phyloP scores from a whole-genome alignment of 1,284 basidiomycete genomes.

The Testicularia cyperi region DNA sequence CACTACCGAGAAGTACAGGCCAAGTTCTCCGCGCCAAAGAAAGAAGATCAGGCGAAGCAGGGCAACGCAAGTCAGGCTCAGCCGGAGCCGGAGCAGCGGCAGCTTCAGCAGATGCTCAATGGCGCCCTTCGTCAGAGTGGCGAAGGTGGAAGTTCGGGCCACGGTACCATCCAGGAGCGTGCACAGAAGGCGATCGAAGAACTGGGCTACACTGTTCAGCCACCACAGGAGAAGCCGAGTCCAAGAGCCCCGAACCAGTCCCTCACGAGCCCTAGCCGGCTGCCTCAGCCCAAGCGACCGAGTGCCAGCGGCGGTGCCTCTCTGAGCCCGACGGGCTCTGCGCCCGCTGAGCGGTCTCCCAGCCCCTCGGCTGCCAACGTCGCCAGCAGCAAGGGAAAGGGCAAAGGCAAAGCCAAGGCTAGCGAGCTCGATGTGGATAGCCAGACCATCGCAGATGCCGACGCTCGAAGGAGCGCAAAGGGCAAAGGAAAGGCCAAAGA shows the following conservation, averaged over 20 bases:
- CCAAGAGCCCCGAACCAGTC: background rate
- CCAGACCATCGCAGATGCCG: too few relatives aligned
- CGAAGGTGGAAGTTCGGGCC: background rate
- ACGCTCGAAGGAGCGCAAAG: too few relatives aligned
- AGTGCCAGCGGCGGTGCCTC: too few relatives aligned
- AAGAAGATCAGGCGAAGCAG: slow-evolving; percentile 5
- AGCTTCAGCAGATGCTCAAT: too few relatives aligned
- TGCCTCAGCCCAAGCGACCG: background rate
- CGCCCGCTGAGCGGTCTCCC: too few relatives aligned
- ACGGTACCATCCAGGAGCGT: background rate
- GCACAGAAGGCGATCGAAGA: background rate
- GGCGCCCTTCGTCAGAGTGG: background rate
- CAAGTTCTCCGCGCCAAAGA: slow-evolving; percentile 65
- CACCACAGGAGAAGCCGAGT: background rate
- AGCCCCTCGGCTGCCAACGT: background rate
- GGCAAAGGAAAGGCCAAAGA: too few relatives aligned
- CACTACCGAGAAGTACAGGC: slow-evolving; percentile 78
- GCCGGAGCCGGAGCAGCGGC: background rate
- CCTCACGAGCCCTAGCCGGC: background rate
- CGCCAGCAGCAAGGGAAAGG: background rate
- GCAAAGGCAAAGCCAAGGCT: background rate
- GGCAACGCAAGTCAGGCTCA: background rate
- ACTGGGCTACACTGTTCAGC: slow-evolving; percentile 1
- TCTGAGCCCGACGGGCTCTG: too few relatives aligned
- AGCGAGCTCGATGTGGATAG: background rate